Base-by-base conservation (phyloP, 2,329 filamentous ascomycete genomes). In the Aphanocladium album region DNA sequence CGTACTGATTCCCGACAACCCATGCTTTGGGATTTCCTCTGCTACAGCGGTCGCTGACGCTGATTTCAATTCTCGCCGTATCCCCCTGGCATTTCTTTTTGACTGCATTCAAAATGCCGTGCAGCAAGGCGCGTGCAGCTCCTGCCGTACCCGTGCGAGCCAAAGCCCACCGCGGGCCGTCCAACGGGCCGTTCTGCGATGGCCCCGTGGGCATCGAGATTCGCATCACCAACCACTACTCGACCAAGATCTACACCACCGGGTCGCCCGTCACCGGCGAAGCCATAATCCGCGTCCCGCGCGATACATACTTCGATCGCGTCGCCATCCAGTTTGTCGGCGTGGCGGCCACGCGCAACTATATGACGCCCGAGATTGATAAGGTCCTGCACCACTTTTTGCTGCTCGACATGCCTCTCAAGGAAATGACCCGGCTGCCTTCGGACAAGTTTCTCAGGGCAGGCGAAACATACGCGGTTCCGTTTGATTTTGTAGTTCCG, bases 191-290 rank as follows among this genome's bases (percentile, higher is more conserved):
- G 14, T 8, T 12, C 16, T 7, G 6, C 35, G 35, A 30, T 33
- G 17, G 7, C 33, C 30, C 27, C 37, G 37, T 47, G 8, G 37
- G 47, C 56, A 35, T 59, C 37, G 35, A 43, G 7, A 46, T 59
- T 19, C 25, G 23, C 56, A 51, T 59, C 47, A 27, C 47, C 56
- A 52, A 59, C 56, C 56, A 59, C 56, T 59, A 59, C 16, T 30
- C 56, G 33, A 47, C 56, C 46, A 51, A 52, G 19, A 23, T 45
- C 4, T 59, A 59, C 47, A 43, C 46, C 16, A 33, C 56, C n/a
- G 47, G 47, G 23, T n/a, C 19, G n/a, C 3, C 23, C 47, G 45
- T 59, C 47, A 27, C 33, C 35, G 56, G 56, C 47, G 37, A 23
- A 14, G 37, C 47, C 47, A 21, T 59, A 37, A 11, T 59, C 16